Evolutionary conservation across 495 filamentous ascomycete genomes (phyloP).

Genomic region (Tirmania nivea): DNA sequence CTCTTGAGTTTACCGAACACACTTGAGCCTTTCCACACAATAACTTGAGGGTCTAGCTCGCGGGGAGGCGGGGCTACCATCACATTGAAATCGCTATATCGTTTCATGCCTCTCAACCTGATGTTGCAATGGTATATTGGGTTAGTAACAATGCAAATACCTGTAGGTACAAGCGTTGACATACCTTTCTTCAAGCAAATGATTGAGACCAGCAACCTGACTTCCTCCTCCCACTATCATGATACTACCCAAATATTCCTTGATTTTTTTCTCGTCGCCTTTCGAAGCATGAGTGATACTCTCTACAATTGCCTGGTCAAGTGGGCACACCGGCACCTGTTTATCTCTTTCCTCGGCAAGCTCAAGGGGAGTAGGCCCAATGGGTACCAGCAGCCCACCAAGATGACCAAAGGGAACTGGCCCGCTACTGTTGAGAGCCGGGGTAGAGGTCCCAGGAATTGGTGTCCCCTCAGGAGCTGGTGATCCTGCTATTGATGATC

Average conservation of each 20-base stretch:
- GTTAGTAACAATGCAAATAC: too few relatives aligned
- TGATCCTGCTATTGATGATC: constrained; percentile 65
- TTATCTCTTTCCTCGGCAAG: constrained; percentile 50
- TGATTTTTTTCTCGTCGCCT: constrained; percentile 74
- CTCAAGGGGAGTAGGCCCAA: constrained; percentile 27
- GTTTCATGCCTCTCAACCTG: constrained; percentile 33
- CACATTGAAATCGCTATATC: constrained; percentile 23
- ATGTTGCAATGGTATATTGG: not conserved
- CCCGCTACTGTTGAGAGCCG: constrained; percentile 23
- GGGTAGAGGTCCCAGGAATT: constrained; percentile 23
- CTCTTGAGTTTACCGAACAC: constrained; percentile 77
- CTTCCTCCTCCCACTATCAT: constrained; percentile 89
- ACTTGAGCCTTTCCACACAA: constrained; percentile 93
- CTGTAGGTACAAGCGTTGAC: constrained; percentile 16
- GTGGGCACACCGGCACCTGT: constrained; percentile 55
- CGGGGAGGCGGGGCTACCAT: constrained; percentile 71
- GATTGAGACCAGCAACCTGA: constrained; percentile 51
- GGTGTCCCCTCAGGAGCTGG: constrained; percentile 52
- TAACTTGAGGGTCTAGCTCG: constrained; percentile 84
- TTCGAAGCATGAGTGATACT: constrained; percentile 69
- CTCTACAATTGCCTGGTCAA: constrained; percentile 75
- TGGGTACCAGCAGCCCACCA: constrained; percentile 16
- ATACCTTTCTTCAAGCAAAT: constrained; percentile 61
- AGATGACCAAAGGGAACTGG: constrained; percentile 16
- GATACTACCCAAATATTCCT: constrained; percentile 79